Evolutionary conservation across 139 green algal species (phyloP).

Genomic region (Protoeuglena noctilucae): DNA sequence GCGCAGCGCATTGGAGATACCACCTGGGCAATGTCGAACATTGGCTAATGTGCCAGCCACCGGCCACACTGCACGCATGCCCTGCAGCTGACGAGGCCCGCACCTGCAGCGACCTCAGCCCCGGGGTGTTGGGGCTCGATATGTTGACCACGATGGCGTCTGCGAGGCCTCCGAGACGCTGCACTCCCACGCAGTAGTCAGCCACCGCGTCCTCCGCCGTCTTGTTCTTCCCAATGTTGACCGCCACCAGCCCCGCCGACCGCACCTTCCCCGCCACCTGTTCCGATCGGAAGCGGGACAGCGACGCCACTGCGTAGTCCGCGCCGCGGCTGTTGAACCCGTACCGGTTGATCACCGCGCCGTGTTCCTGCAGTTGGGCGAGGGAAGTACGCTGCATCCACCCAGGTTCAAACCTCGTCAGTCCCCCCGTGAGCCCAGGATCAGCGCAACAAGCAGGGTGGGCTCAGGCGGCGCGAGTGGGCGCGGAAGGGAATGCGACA

Average conservation of each 20-base stretch:
- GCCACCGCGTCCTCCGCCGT: constrained; percentile 52
- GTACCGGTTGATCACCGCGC: constrained; percentile 89
- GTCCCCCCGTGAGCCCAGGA: background rate
- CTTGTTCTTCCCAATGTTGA: constrained; percentile 98
- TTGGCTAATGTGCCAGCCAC: no score
- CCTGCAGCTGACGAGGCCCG: no score
- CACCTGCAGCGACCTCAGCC: constrained; percentile 53
- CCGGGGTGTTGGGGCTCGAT: constrained; percentile 95
- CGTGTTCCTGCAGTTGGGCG: constrained; percentile 20
- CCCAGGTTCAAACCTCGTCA: background rate
- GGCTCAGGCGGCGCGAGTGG: background rate
- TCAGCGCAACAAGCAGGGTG: background rate
- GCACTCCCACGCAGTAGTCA: constrained; percentile 67
- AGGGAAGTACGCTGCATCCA: no score
- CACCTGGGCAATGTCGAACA: no score
- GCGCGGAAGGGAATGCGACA: background rate
- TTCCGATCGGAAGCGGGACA: background rate
- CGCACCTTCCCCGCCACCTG: no score
- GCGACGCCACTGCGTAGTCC: constrained; percentile 31
- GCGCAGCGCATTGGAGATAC: no score
- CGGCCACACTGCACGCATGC: no score
- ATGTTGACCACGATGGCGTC: constrained; percentile 97
- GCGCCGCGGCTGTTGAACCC: constrained; percentile 91
- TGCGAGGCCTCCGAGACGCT: constrained; percentile 46
- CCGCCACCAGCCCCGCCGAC: background rate